These are phyloP conservation scores for Penicillium sp. DNA, from an alignment of 2,329 filamentous ascomycete genomes.

Conservation along the genomic window DNA sequence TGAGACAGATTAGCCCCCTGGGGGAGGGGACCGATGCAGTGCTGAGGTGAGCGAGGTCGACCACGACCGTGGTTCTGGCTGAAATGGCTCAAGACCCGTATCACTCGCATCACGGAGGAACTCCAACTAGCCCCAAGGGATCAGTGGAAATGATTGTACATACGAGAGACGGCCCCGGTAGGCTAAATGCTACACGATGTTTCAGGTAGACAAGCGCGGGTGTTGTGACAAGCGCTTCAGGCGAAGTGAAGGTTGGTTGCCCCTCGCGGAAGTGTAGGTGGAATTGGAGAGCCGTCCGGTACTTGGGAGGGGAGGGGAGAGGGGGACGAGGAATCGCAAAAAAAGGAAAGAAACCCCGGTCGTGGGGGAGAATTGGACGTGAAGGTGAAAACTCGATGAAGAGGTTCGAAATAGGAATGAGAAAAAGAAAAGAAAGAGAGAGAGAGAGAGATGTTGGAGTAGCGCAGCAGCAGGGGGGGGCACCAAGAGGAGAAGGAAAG, in stretches of 20 bases:
- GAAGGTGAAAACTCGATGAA: neutral
- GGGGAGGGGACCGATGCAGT: neutral
- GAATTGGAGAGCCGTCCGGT: neutral
- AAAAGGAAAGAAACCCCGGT: neutral
- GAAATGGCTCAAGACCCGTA: slow-evolving; percentile 11
- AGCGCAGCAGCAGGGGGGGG: slow-evolving; percentile 6
- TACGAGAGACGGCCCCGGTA: slow-evolving; percentile 15
- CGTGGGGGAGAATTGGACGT: neutral
- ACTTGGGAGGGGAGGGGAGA: neutral
- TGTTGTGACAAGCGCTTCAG: slow-evolving; percentile 33
- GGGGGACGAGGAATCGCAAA: slow-evolving; percentile 1
- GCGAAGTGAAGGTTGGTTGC: slow-evolving; percentile 25
- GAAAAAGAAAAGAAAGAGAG: slow-evolving; percentile 4
- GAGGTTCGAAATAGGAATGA: neutral
- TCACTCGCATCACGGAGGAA: neutral
- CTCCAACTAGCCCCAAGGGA: slow-evolving; percentile 1
- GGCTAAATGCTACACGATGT: slow-evolving; percentile 22
- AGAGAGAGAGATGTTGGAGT: neutral
- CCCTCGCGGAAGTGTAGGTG: slow-evolving; percentile 32
- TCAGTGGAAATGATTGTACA: slow-evolving; percentile 11
- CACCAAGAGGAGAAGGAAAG: slow-evolving; percentile 17
- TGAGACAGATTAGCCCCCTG: slow-evolving; percentile 22
- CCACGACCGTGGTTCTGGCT: slow-evolving; percentile 16
- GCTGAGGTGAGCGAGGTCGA: slow-evolving; percentile 17
- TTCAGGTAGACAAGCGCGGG: slow-evolving; percentile 33